A percentile compares a stretch with the other conserved stretches of the same genome.
phyloP scores from a whole-genome alignment of 306 rosid genomes.

The Betula pendula region DNA sequence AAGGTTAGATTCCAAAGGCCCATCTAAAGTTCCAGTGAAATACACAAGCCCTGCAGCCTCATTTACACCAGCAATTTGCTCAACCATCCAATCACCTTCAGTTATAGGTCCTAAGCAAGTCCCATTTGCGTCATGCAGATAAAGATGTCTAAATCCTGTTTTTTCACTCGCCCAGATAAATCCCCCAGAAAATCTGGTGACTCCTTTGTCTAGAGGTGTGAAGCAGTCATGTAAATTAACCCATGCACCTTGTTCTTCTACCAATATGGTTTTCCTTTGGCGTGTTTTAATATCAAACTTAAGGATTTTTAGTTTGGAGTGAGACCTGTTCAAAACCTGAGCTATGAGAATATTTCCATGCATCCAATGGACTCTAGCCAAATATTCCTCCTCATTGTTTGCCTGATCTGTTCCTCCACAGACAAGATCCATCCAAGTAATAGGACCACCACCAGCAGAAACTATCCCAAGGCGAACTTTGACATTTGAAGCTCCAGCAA shows the following conservation, averaged over 20 bases:
- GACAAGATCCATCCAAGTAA: conserved; percentile 89
- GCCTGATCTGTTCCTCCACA: conserved; percentile 62
- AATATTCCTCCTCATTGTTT: conserved; percentile 70
- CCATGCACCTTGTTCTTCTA: conserved; percentile 76
- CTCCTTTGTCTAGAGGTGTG: conserved; percentile 76
- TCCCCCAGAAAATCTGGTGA: conserved; percentile 70
- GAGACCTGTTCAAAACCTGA: conserved; percentile 86
- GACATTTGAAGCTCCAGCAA: conserved; percentile 90
- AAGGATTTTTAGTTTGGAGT: conserved; percentile 64
- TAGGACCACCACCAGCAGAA: conserved; percentile 63
- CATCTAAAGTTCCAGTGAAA: conserved; percentile 83
- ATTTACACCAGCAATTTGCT: conserved; percentile 87
- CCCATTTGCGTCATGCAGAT: conserved; percentile 75
- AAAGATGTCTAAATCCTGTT: conserved; percentile 91
- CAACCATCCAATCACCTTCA: conserved; percentile 98
- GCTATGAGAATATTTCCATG: conserved; percentile 69
- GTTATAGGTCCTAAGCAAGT: conserved; percentile 80
- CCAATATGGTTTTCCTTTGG: conserved; percentile 54
- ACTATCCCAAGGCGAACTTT: conserved; percentile 87
- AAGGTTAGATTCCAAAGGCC: conserved; percentile 86
- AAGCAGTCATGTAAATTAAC: conserved; percentile 85
- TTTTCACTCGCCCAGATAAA: conserved; percentile 98
- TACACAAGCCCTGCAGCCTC: conserved; percentile 80
- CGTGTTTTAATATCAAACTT: conserved; percentile 79
- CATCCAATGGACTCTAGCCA: conserved; percentile 96